Evolutionary conservation across 768 basidiomycete species (phyloP), one percentile per base, ranked within the genome.

Genomic region (Tricholoma sp.): DNA sequence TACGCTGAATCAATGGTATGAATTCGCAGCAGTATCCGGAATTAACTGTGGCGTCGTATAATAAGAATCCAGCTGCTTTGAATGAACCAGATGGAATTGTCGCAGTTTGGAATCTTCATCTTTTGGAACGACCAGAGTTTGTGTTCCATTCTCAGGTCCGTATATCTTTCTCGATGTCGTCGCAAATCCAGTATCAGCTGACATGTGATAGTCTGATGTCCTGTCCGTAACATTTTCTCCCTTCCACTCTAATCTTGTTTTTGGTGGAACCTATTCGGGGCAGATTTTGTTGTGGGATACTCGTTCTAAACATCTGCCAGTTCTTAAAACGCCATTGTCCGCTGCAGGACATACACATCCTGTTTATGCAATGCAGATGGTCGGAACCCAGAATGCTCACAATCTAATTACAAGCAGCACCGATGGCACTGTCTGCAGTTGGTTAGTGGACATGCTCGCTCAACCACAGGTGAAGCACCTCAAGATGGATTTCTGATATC

Each of bases 271-370:
- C n/a, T 98, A 98, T 68, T 98, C 97, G 29, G 97, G 97, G 15
- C 97, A 98, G 73, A 95, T 99, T 59, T 76, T 99, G 28, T 81
- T 98, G 0, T 99, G 97, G 97, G 97, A 99, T 66, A 98, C 95
- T 7, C 86, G 97, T 48, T 93, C 95, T 1, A 96, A 96, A 68
- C 94, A 97, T 68, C 76, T 98, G 1, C 97, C 97, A 0, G 94
- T 98, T 2, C 77, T 98, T 50, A 99, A 98, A 75, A 97, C 97
- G 5, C 97, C 97, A 0, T 72, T 98, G 39, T 97, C 95, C 13
- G 93, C 95, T 1, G 86, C 93, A 29, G 97, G 97, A 0, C 97
- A 99, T 68, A 98, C 97, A 3, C 96, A 99, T 72, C 97, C 97
- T 0, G 92, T 99, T 37, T 99, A 99, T 74, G 91, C 93, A 0